Base-by-base conservation (phyloP, 768 basidiomycete genomes). In the Hericium alpestre region DNA sequence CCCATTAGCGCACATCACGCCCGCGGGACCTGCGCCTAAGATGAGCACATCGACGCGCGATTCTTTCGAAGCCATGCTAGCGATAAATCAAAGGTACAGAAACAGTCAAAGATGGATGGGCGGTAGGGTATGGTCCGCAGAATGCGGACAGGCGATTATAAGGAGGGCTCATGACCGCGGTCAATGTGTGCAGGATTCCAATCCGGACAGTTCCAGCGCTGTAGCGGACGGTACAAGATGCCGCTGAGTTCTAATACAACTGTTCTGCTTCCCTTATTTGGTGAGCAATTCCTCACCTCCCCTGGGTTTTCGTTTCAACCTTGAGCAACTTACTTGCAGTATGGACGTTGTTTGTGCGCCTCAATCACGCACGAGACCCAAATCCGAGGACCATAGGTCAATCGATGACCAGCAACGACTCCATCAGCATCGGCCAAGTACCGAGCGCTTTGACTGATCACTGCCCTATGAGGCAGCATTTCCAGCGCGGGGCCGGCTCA, bases 1-100 rank as follows among this genome's bases (percentile, higher is more conserved):
- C 2, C 77, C 83, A 64, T 84, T 82, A 23, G 79, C 80, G 58
- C 82, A 84, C 84, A 90, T 87, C 3, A 88, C 66, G 2, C 87
- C 81, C 1, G 76, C 72, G 3, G 78, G 78, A 7, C 82, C 83
- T 4, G 83, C 83, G 22, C 83, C 83, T 57, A 84, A 71, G 53
- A 85, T 69, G 58, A 85, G 73, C 18, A 84, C 82, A 65, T 85
- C 82, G 55, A 82, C 76, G 1, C 70, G 58, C n/a, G 72, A 72
- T 58, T 74, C 71, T 54, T 65, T 70, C 10, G 60, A 37, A 4
- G 56, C 49, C 38, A 56, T 11, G 6, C 8, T 32, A 32, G 32
- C 32, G 2, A 25, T 23, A 8, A 22, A 39, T 53, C 38, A n/a
- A 18, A n/a, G 43, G 43, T n/a, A 7, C 43, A 54, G 20, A n/a